Percentiles rank a stretch among this genome's conserved stretches.
Evolutionary conservation across 2,329 filamentous ascomycete species (phyloP).

Genomic region (Verticillium dahliae): DNA sequence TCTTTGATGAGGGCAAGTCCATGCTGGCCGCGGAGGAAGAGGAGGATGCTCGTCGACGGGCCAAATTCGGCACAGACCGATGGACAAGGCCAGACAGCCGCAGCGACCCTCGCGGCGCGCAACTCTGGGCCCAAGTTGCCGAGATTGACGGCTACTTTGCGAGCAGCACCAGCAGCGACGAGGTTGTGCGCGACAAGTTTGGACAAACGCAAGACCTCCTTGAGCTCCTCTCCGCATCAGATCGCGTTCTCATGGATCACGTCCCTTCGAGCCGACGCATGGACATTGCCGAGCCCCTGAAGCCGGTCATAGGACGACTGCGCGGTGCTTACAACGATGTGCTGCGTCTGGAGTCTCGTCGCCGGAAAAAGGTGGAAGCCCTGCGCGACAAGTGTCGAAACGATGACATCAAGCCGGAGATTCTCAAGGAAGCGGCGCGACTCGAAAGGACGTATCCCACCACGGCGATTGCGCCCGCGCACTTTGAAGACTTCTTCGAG

Average conservation of each 20-base stretch:
- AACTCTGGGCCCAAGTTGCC: constrained; percentile 65
- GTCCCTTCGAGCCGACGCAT: constrained; percentile 80
- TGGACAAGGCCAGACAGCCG: constrained; percentile 70
- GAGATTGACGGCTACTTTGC: constrained; percentile 88
- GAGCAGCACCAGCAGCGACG: constrained; percentile 49
- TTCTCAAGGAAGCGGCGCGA: constrained; percentile 75
- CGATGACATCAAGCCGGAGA: constrained; percentile 83
- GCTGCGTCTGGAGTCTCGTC: constrained; percentile 71
- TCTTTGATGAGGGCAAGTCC: constrained; percentile 78
- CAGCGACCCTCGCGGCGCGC: constrained; percentile 57
- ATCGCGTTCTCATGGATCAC: constrained; percentile 77
- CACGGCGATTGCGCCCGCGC: constrained; percentile 76
- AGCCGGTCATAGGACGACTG: constrained; percentile 69
- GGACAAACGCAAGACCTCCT: constrained; percentile 69
- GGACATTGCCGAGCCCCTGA: constrained; percentile 73
- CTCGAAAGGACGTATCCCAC: constrained; percentile 82
- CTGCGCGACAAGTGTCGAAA: constrained; percentile 72
- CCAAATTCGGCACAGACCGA: constrained; percentile 78
- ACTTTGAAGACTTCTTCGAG: constrained; percentile 91
- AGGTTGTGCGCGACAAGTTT: constrained; percentile 69
- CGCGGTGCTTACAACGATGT: constrained; percentile 81
- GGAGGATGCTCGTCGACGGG: constrained; percentile 71
- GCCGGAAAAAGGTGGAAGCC: constrained; percentile 72
- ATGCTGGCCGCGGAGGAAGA: constrained; percentile 72
- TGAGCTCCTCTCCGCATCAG: constrained; percentile 68